phyloP scores from a whole-genome alignment of 164 flowering plant genomes.

The Cinnamomum chago region DNA sequence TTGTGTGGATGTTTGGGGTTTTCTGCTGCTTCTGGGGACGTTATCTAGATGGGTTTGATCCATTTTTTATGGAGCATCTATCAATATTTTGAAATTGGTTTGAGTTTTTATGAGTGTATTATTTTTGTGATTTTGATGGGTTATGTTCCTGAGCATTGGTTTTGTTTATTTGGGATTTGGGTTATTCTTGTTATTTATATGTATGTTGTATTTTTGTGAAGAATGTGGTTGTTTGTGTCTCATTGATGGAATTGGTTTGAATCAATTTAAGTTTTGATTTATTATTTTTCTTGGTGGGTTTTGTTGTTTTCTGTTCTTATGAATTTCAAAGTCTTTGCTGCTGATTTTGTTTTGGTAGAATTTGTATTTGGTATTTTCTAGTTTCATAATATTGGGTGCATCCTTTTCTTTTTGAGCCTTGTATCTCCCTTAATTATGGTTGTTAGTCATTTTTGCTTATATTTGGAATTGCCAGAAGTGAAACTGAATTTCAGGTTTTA shows the following conservation, averaged over 20 bases:
- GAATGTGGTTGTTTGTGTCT: not conserved
- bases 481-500: too few species aligned
- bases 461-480: too few species aligned
- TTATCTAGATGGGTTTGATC: not conserved
- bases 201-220: not conserved
- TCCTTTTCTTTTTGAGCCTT: too few species aligned
- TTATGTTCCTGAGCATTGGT: not conserved
- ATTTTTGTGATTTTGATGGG: not conserved
- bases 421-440: too few species aligned
- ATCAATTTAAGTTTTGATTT: not conserved
- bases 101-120: not conserved
- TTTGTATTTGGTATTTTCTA: too few species aligned
- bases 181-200: too few species aligned
- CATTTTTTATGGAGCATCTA: not conserved
- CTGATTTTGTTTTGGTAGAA: too few species aligned
- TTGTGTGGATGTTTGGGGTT: not conserved
- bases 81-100: not conserved
- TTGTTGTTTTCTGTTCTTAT: not conserved
- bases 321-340: too few species aligned
- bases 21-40: not conserved
- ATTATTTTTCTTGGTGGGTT: not conserved
- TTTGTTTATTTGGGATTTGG: not conserved
- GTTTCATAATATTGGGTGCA: too few species aligned
- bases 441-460: too few species aligned
- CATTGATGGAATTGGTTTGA: not conserved